Evolutionary conservation across 495 filamentous ascomycete genomes (phyloP).

Genomic region (Trichoderma orchidacearum): DNA sequence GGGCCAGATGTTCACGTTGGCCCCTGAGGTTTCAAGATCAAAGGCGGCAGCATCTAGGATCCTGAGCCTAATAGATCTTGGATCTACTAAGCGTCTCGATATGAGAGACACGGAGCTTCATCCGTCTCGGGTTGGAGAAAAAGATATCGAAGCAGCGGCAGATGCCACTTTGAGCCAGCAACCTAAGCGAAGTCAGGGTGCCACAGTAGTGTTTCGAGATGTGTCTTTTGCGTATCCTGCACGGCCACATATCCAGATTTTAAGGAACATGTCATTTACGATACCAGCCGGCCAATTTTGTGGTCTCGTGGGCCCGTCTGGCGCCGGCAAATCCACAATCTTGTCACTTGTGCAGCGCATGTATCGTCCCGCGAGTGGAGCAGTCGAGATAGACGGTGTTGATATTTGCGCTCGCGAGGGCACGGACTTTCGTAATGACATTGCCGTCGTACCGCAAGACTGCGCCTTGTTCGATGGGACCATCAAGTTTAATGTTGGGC

Average conservation of each 20-base stretch:
- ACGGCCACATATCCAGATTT: constrained; percentile 36
- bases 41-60: constrained; percentile 30
- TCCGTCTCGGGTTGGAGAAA: background rate
- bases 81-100: constrained; percentile 15
- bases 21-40: constrained; percentile 47
- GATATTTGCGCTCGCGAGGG: constrained; percentile 29
- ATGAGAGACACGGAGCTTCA: background rate
- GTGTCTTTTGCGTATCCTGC: constrained; percentile 50
- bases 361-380: constrained; percentile 21
- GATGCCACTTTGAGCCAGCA: constrained; percentile 6
- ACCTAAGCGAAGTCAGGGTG: constrained; percentile 8
- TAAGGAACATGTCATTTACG: constrained; percentile 37
- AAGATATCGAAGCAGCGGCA: constrained; percentile 12
- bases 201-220: constrained; percentile 35
- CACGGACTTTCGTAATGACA: constrained; percentile 32
- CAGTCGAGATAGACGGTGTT: constrained; percentile 24
- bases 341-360: constrained; percentile 46
- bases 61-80: constrained; percentile 32
- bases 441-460: constrained; percentile 43
- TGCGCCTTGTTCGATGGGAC: constrained; percentile 39
- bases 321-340: constrained; percentile 49
- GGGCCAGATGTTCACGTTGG: constrained; percentile 52
- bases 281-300: constrained; percentile 44
- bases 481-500: constrained; percentile 38
- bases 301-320: constrained; percentile 46